Evolutionary conservation across 2,329 filamentous ascomycete species (phyloP), one percentile per base, ranked within the genome.

Genomic region (Calonectria leucothoes): DNA sequence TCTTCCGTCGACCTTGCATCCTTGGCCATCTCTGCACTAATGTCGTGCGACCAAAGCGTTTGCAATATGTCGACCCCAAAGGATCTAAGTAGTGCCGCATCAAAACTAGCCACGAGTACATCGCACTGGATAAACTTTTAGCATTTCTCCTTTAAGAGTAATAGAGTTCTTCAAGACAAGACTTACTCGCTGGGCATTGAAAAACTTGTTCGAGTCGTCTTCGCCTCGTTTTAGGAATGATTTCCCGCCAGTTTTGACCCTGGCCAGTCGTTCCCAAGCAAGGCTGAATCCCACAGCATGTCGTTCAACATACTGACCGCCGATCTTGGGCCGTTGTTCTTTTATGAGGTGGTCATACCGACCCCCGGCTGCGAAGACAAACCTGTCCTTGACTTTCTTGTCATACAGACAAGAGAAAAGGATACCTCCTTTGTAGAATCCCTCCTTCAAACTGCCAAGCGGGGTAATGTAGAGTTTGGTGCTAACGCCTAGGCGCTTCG

Each of bases 231-330:
- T 96, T n/a, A 94, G 82, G 74, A 93, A 94, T 0, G 87, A 84
- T 75, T 90, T 91, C 4, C 87, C 86, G 1, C 86, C 86, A 45
- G 85, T 84, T 70, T 91, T 91, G 82, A 94, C 91, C 49, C 91
- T 91, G 8, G 93, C 93, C 5, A 98, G 87, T 71, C 93, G 92
- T 79, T 98, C 96, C 92, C 96, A 97, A 29, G 94, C 94, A 49
- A 98, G 87, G 80, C 95, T 97, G 82, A 98, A 96, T 1, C 97
- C 97, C 14, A 98, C 97, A 6, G 95, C 96, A 81, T 97, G 95
- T 25, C 92, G 91, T 79, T 93, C 92, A 69, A 91, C 88, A 52
- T 90, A 87, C 70, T 90, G 90, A 29, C 88, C 89, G 49, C 91
- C 88, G 51, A 92, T 90, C 75, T 92, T 93, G 6, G 94, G 94